phyloP scores from a whole-genome alignment of 2,329 filamentous ascomycete genomes.

The Colletotrichum gigasporum region DNA sequence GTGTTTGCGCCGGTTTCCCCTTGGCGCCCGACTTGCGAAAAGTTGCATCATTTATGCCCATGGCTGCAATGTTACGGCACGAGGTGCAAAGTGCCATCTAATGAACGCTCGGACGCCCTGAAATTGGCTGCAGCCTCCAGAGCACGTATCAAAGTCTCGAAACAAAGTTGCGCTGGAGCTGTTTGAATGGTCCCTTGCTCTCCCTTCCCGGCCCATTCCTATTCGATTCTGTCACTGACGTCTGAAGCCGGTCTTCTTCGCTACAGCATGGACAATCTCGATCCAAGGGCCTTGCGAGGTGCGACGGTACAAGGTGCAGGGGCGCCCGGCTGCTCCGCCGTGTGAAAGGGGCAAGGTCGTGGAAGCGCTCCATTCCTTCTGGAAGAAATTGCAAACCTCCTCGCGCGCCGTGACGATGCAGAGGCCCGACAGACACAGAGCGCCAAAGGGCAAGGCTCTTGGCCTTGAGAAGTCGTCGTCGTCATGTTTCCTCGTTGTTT shows the following conservation, averaged over 20 bases:
- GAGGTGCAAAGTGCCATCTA: slow-evolving; percentile 23
- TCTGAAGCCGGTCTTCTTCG: background rate
- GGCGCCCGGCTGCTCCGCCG: slow-evolving; percentile 22
- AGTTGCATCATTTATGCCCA: slow-evolving; percentile 4
- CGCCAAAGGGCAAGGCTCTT: background rate
- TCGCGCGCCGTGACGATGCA: slow-evolving; percentile 5
- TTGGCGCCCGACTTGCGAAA: background rate
- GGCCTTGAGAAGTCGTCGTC: background rate
- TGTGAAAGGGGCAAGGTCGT: slow-evolving; percentile 23
- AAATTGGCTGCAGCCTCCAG: slow-evolving; percentile 20
- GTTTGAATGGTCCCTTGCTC: slow-evolving; percentile 26
- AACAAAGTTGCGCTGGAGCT: slow-evolving; percentile 31
- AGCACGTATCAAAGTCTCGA: slow-evolving; percentile 25
- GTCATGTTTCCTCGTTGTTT: background rate
- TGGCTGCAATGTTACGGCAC: slow-evolving; percentile 18
- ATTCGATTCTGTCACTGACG: slow-evolving; percentile 12
- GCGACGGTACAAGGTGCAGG: slow-evolving; percentile 16
- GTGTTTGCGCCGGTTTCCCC: slow-evolving; percentile 4
- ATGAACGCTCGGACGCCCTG: slow-evolving; percentile 28
- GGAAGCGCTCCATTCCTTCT: slow-evolving; percentile 28
- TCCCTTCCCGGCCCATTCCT: slow-evolving; percentile 1
- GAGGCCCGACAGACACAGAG: background rate
- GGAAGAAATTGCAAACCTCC: slow-evolving; percentile 9
- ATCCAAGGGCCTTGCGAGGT: slow-evolving; percentile 20
- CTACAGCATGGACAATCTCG: slow-evolving; percentile 23